Conservation (phyloP, 352 stramenopile genomes). For the Pythium scleroteichum region DNA sequence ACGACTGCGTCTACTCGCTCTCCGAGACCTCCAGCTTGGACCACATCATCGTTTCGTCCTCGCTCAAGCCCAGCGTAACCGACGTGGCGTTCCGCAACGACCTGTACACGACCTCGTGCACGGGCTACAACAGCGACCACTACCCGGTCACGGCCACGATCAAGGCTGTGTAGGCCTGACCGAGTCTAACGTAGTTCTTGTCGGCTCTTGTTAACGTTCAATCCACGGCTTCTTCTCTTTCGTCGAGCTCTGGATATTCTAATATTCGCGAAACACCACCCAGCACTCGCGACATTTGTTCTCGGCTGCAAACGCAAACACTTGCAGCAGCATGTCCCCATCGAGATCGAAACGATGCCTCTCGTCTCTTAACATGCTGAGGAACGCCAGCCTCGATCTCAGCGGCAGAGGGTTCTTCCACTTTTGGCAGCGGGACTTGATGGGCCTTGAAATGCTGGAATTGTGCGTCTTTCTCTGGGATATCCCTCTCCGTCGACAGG, state of each 20-base stretch:
- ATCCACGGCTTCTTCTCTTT: neutral
- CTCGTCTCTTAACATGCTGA: neutral
- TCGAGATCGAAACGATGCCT: neutral
- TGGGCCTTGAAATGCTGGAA: neutral
- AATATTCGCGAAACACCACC: slow-evolving; percentile 2
- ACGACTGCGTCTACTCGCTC: slow-evolving; percentile 56
- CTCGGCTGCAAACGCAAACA: slow-evolving; percentile 1
- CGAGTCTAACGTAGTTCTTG: neutral
- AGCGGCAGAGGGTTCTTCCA: neutral
- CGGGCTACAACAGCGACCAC: slow-evolving; percentile 60
- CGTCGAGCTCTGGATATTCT: neutral
- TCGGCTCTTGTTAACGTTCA: too few relatives aligned
- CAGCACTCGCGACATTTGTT: neutral
- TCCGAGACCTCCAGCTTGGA: slow-evolving; percentile 55
- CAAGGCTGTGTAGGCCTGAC: slow-evolving; percentile 9
- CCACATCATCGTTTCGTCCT: slow-evolving; percentile 64
- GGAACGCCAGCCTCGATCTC: neutral
- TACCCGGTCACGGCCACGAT: slow-evolving; percentile 42
- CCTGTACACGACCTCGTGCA: slow-evolving; percentile 53
- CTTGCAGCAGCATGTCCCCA: neutral
- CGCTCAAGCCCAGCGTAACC: slow-evolving; percentile 37
- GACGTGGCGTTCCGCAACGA: slow-evolving; percentile 54
- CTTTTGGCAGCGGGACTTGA: neutral
- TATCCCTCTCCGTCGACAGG: neutral
- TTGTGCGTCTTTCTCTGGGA: neutral